Percentiles rank a stretch among this genome's conserved stretches.
These are phyloP conservation scores for Zasmidium citrigriseum DNA, from an alignment of 2,329 filamentous ascomycete genomes.

Conservation along the genomic window DNA sequence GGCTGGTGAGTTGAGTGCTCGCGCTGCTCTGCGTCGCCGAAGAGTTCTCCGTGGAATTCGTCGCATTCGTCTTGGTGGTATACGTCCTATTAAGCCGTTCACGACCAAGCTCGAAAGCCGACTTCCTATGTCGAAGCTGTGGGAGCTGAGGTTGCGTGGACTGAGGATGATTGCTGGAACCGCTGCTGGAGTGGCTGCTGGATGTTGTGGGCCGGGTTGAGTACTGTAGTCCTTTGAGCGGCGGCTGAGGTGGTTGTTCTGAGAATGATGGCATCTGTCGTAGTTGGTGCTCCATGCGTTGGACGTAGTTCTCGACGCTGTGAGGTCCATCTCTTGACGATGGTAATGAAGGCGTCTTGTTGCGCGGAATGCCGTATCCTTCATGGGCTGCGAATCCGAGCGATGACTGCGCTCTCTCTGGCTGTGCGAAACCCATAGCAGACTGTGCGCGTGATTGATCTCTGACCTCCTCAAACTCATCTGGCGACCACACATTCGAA, in stretches of 20 bases:
- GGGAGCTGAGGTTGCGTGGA: slow-evolving; percentile 46
- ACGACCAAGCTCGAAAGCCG: slow-evolving; percentile 73
- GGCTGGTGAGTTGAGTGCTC: slow-evolving; percentile 75
- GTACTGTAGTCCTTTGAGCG: slow-evolving; percentile 33
- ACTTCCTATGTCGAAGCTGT: slow-evolving; percentile 63
- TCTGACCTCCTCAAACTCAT: slow-evolving; percentile 69
- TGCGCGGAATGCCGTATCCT: slow-evolving; percentile 36
- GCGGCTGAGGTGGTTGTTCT: slow-evolving; percentile 39
- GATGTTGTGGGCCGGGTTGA: slow-evolving; percentile 29
- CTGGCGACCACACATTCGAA: slow-evolving; percentile 83
- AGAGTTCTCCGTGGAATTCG: slow-evolving; percentile 65
- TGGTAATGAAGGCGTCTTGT: slow-evolving; percentile 49
- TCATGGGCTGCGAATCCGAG: slow-evolving; percentile 61
- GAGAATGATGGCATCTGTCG: slow-evolving; percentile 64
- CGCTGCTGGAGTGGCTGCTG: slow-evolving; percentile 30
- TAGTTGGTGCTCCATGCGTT: slow-evolving; percentile 85
- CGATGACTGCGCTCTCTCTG: slow-evolving; percentile 68
- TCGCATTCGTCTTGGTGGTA: slow-evolving; percentile 84
- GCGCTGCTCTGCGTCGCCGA: slow-evolving; percentile 63
- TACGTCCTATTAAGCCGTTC: slow-evolving; percentile 74
- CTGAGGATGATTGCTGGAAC: slow-evolving; percentile 18
- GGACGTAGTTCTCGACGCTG: slow-evolving; percentile 81
- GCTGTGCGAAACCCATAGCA: slow-evolving; percentile 63
- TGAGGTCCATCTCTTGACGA: slow-evolving; percentile 56
- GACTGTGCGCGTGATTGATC: slow-evolving; percentile 65